Conservation (phyloP, 352 stramenopile species). For the Pythium scleroteichum region DNA sequence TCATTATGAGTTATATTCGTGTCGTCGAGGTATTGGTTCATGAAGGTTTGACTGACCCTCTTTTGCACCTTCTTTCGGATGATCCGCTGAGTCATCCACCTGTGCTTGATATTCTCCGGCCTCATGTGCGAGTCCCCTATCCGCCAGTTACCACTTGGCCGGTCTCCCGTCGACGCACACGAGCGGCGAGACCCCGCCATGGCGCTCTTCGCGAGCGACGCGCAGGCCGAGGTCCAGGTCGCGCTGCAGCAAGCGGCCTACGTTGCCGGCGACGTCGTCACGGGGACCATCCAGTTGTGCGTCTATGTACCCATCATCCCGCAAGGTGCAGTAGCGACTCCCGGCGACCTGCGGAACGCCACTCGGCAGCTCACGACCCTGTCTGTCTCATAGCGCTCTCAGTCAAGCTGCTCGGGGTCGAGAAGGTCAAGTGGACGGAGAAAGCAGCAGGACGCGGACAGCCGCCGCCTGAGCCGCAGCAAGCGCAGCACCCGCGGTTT, state of each 20-base stretch:
- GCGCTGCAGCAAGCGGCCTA: conserved; percentile 46
- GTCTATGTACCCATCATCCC: conserved; percentile 7
- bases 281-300: conserved; percentile 46
- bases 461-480: conserved; percentile 5
- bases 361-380: no score
- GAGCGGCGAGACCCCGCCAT: neutral
- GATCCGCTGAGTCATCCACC: neutral
- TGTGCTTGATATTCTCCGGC: conserved; percentile 23
- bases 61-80: conserved; percentile 16
- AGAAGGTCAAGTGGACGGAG: conserved; percentile 57
- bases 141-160: neutral
- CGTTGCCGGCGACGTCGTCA: conserved; percentile 55
- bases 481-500: conserved; percentile 25
- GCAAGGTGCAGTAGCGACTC: conserved; percentile 41
- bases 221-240: conserved; percentile 56
- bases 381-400: conserved; percentile 38
- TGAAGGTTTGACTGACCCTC: neutral
- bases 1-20: no score
- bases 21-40: neutral
- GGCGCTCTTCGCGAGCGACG: conserved; percentile 28
- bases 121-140: conserved; percentile 1
- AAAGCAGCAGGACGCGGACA: conserved; percentile 11
- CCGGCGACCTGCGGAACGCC: no score
- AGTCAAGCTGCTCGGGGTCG: conserved; percentile 56
- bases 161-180: neutral